Base-by-base conservation (phyloP, 2,329 filamentous ascomycete genomes). In the Madurella fahalii region DNA sequence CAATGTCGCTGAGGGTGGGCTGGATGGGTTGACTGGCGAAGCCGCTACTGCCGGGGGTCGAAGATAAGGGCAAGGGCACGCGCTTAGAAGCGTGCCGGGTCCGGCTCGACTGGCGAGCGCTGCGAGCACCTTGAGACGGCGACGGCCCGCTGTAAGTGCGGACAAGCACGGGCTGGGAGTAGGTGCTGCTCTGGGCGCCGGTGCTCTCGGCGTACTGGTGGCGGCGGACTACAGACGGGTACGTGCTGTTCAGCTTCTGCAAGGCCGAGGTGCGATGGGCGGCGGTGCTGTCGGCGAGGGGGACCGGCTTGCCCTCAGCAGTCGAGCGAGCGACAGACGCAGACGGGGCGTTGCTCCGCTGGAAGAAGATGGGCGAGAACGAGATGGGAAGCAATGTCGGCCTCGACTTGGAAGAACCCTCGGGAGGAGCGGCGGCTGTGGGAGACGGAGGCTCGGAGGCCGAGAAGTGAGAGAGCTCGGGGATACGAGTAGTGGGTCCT, bases 121-220 rank as follows among this genome's bases (percentile, higher is more conserved):
- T 58, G 48, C 63, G 61, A n/a, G 63, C 63, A 20, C 61, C 54
- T 39, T 69, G 67, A 1, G 73, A 70, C 17, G 69, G 66, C 12
- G 69, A 61, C 1, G 74, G 75, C 1, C 79, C 77, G 42, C 80
- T 82, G 64, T 86, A 85, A 47, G 82, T 85, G 54, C 82, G 77
- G 20, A 86, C 83, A 40, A 86, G 79, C 53, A 86, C 81, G n/a
- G 83, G 83, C 58, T 85, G 81, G 2, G 80, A 84, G 64, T 82
- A 84, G 40, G 81, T 84, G 60, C 74, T 81, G 68, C 71, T 82
- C 63, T 78, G 74, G 16, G 81, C 76, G 11, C 78, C 77, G 12
- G 77, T 77, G 20, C 79, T 80, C 67, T 82, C 80, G 56, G 78
- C 72, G 72, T 80, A 82, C 59, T 75, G 77, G 65, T 80, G 80